Base-by-base conservation (phyloP, 108 stramenopile genomes). In the Cylindrotheca fusiformis region DNA sequence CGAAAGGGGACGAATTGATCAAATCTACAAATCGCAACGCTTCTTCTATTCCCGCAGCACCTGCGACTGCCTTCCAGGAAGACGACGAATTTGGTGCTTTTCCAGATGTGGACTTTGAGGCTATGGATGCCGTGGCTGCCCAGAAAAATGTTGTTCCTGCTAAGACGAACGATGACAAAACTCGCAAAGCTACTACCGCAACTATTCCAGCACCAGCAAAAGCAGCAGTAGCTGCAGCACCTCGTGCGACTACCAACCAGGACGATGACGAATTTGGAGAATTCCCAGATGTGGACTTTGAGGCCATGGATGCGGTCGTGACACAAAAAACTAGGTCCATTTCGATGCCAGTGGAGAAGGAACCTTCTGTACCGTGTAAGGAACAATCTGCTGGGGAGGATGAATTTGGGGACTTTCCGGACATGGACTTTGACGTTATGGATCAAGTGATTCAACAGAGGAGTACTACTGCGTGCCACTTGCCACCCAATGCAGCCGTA, bases 331-430 rank as follows among this genome's bases (percentile, higher is more conserved):
- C 36, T 6, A 41, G 36, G 14, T 6, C 6, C 14, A 14, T 10
- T 41, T 21, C 48, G n/a, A 27, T 4, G 20, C 21, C 0, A 2
- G 29, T 27, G 14, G 1, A 1, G 32, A 25, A 24, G 48, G n/a
- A 18, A 19, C 27, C 28, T 2, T 18, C 27, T 26, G 69, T 44
- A 51, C 55, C n/a, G n/a, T n/a, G n/a, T n/a, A 14, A 10, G 36
- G 10, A 50, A 54, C 64, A 0, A 69, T 32, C 49, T 55, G 71
- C 48, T 41, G 65, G 50, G 68, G 71, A 8, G 36, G 69, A 75
- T 58, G 73, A 74, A 47, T 82, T 82, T 60, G 83, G 70, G 19
- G 79, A 80, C 29, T 78, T 78, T 53, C 77, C 79, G 6, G 77
- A 74, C 20, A 22, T 87, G 32, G 86, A 87, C 55, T 83, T 87